Conservation (phyloP, 768 basidiomycete species). For the Agaricus blazei region DNA sequence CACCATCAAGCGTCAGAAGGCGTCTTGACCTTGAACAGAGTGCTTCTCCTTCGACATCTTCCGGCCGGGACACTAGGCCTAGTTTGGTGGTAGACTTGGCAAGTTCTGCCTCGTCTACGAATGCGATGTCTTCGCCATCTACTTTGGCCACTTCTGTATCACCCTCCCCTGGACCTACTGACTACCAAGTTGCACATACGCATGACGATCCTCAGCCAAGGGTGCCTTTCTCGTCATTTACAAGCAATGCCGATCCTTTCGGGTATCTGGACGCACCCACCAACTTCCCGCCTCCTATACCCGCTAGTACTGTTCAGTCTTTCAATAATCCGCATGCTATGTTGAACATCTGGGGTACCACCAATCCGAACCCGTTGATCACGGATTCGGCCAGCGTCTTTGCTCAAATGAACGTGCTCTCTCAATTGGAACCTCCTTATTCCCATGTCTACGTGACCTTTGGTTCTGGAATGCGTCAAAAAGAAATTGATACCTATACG, state of each 20-base stretch:
- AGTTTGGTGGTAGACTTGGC: not conserved
- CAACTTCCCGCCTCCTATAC: conserved; percentile 24
- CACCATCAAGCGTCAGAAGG: conserved; percentile 22
- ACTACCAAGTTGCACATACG: not conserved
- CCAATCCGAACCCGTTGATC: conserved; percentile 7
- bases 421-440: conserved; percentile 55
- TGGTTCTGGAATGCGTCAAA: conserved; percentile 81
- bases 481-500: conserved; percentile 76
- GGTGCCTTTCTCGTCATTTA: conserved; percentile 3
- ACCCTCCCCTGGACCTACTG: not conserved
- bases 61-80: not conserved
- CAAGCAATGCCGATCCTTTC: conserved; percentile 45
- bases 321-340: conserved; percentile 27
- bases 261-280: conserved; percentile 46
- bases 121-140: conserved; percentile 5
- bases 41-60: not conserved
- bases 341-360: conserved; percentile 30
- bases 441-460: conserved; percentile 80
- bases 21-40: not conserved
- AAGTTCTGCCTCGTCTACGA: conserved; percentile 3
- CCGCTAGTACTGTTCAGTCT: conserved; percentile 26
- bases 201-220: not conserved
- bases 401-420: conserved; percentile 31
- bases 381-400: conserved; percentile 13
- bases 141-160: conserved; percentile 11